Conservation (phyloP, 2,329 filamentous ascomycete genomes). For the Colletotrichum somersetense region DNA sequence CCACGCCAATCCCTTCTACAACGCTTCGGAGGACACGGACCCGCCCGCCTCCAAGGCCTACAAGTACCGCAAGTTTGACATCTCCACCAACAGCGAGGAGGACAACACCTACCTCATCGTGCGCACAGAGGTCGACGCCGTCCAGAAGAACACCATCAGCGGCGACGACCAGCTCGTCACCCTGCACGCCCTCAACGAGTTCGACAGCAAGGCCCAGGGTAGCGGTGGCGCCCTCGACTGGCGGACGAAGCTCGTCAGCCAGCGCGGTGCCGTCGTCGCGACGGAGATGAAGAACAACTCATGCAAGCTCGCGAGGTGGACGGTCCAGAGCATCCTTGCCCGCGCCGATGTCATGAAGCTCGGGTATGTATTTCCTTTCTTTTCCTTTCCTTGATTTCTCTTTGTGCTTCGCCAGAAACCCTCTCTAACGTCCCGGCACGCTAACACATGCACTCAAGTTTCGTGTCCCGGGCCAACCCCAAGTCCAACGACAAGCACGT, state of each 20-base stretch:
- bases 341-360: conserved; percentile 99
- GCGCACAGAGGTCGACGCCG: conserved; percentile 93
- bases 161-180: conserved; percentile 93
- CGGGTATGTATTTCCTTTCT: conserved; percentile 71
- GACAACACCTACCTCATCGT: conserved; percentile 88
- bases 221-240: conserved; percentile 96
- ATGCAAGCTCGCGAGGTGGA: conserved; percentile 98
- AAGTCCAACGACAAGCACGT: conserved; percentile 95
- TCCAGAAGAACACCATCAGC: conserved; percentile 93
- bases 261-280: conserved; percentile 96
- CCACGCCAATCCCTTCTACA: conserved; percentile 97
- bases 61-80: conserved; percentile 97
- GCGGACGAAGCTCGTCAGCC: conserved; percentile 92
- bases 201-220: conserved; percentile 97
- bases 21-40: conserved; percentile 90
- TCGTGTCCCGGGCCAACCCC: conserved; percentile 94
- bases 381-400: conserved; percentile 49
- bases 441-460: conserved; percentile 67
- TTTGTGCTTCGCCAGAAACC: background rate
- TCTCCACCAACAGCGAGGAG: conserved; percentile 94
- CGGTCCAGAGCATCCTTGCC: conserved; percentile 94
- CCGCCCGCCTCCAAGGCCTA: conserved; percentile 96
- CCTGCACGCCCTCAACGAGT: conserved; percentile 98
- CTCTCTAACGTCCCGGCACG: background rate
- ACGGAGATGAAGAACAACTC: conserved; percentile 99